Base-by-base conservation (phyloP, 441 rosid genomes). In the Erysimum cheiri region DNA sequence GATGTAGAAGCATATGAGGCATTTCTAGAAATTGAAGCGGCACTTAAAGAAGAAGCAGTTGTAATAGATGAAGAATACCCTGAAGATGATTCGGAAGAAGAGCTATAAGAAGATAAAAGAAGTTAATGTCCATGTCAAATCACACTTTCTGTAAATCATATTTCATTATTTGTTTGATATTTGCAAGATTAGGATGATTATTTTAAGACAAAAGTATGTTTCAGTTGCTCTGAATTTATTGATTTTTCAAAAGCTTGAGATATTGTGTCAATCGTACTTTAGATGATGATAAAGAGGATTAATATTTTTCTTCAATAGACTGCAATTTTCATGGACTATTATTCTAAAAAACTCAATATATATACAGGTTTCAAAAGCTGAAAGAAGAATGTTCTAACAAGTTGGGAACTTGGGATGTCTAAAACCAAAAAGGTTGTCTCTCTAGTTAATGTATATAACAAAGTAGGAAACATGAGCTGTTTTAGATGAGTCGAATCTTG, bases 401-500 rank as follows among this genome's bases (percentile, higher is more conserved):
- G 11, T 52, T 36, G 14, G 9, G 39, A 28, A n/a, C n/a, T n/a
- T n/a, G n/a, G n/a, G n/a, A n/a, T 64, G 7, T 41, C 10, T 28
- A 53, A 52, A 62, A 31, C 70, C 48, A 52, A 26, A 19, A n/a
- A 26, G 19, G 5, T 41, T 24, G 15, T 35, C 17, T 55, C 31
- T 22, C 19, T 13, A 29, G 14, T 13, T 31, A 54, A 54, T 29
- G 19, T 53, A 41, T 41, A 13, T 7, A 4, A 59, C 1, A 37
- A 59, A 12, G 0, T 43, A 57, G 9, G 13, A 31, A 32, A 2
- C 39, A 55, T 55, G 46, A 22, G 2, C 44, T 3, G 10, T 12
- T 36, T 71, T 31, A 72, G 73, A 81, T 75, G 47, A 81, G 76
- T 55, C 82, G 79, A 19, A 81, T 73, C 70, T 78, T 79, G 68